Percentiles rank a stretch among this genome's conserved stretches.
phyloP scores from a whole-genome alignment of 768 basidiomycete species.

The Clathrus columnatus region DNA sequence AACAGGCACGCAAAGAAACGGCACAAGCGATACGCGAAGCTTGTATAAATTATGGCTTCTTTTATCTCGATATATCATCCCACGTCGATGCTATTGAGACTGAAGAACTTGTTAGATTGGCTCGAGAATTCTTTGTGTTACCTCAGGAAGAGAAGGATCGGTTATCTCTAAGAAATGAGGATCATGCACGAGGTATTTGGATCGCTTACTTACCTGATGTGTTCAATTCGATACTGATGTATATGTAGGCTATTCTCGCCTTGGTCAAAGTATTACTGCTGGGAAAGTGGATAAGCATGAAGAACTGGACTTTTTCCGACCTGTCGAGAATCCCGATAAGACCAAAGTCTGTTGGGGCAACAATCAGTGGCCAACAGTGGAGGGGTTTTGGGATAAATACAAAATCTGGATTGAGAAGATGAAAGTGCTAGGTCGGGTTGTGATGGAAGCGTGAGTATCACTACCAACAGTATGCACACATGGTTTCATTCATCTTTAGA shows the following conservation, averaged over 20 bases:
- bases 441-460: slow-evolving; percentile 76
- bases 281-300: slow-evolving; percentile 82
- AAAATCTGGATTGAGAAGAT: slow-evolving; percentile 78
- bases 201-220: neutral
- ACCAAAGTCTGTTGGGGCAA: slow-evolving; percentile 68
- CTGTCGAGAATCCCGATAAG: slow-evolving; percentile 62
- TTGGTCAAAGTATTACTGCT: slow-evolving; percentile 81
- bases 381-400: slow-evolving; percentile 52
- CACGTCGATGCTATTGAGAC: slow-evolving; percentile 51
- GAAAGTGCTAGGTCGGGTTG: slow-evolving; percentile 67
- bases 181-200: slow-evolving; percentile 62
- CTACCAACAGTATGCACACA: neutral
- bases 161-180: slow-evolving; percentile 58
- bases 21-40: slow-evolving; percentile 55
- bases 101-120: slow-evolving; percentile 55
- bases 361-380: slow-evolving; percentile 75
- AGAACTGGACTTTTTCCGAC: slow-evolving; percentile 73
- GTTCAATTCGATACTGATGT: too few species aligned
- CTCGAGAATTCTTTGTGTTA: slow-evolving; percentile 61
- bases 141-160: slow-evolving; percentile 74
- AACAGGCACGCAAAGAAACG: slow-evolving; percentile 14
- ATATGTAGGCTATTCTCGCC: slow-evolving; percentile 54
- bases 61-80: slow-evolving; percentile 69
- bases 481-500: slow-evolving; percentile 34
- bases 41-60: slow-evolving; percentile 78